phyloP scores from a whole-genome alignment of 352 stramenopile genomes.

The Pythium rishiriense region DNA sequence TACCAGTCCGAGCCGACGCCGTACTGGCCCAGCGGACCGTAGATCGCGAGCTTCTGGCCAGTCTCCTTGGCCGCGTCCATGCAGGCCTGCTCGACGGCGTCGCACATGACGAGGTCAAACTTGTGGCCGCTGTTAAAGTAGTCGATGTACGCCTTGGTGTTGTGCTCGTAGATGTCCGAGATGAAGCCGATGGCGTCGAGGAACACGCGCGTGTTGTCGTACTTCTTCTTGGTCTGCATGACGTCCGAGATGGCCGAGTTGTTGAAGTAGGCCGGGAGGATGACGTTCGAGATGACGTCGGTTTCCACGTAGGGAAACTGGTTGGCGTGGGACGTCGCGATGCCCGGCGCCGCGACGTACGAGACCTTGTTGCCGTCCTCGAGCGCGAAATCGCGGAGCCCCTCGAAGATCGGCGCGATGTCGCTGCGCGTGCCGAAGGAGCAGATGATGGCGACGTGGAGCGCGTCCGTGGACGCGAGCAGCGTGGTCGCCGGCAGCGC shows the following conservation, averaged over 20 bases:
- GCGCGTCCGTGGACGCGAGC: slow-evolving; percentile 10
- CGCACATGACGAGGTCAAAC: slow-evolving; percentile 28
- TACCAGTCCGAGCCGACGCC: slow-evolving; percentile 28
- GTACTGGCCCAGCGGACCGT: slow-evolving; percentile 26
- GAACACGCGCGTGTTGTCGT: slow-evolving; percentile 29
- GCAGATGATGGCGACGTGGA: slow-evolving; percentile 27
- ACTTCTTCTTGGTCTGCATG: slow-evolving; percentile 28
- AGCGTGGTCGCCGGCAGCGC: slow-evolving; percentile 6
- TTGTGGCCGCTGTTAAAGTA: slow-evolving; percentile 18
- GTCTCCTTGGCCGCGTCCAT: slow-evolving; percentile 27
- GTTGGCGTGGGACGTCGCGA: slow-evolving; percentile 21
- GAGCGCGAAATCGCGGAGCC: slow-evolving; percentile 17
- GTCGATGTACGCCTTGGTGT: slow-evolving; percentile 23
- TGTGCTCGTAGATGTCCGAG: slow-evolving; percentile 30
- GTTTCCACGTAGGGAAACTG: slow-evolving; percentile 27
- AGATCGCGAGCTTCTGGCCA: slow-evolving; percentile 29
- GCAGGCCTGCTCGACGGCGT: slow-evolving; percentile 27
- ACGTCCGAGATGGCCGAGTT: slow-evolving; percentile 27
- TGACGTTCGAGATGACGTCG: slow-evolving; percentile 14
- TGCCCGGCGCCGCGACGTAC: slow-evolving; percentile 22
- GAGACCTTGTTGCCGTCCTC: slow-evolving; percentile 26
- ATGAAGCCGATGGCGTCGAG: slow-evolving; percentile 25
- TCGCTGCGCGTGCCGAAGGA: slow-evolving; percentile 29
- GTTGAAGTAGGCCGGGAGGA: slow-evolving; percentile 28
- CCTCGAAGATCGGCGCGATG: slow-evolving; percentile 29